Evolutionary conservation across 2,329 filamentous ascomycete species (phyloP).

Genomic region (Lasiodiplodia sp.): DNA sequence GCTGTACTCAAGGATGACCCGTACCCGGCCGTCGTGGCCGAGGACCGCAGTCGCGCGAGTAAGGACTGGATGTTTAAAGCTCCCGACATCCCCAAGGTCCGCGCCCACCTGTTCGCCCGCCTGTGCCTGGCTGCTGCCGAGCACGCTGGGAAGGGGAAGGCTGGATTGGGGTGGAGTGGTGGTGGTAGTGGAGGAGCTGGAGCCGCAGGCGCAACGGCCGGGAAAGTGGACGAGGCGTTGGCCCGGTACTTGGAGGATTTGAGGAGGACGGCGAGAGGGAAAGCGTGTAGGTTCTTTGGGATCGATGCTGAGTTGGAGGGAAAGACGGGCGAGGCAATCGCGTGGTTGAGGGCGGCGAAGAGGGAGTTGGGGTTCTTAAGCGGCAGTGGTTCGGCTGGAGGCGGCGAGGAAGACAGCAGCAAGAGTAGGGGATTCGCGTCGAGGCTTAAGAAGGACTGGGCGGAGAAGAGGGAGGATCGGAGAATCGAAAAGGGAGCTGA

Average conservation of each 20-base stretch:
- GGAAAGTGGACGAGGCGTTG: conserved; percentile 70
- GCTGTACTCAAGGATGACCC: conserved; percentile 94
- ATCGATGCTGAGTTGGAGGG: conserved; percentile 86
- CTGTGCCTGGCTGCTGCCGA: conserved; percentile 88
- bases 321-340: conserved; percentile 83
- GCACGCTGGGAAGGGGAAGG: conserved; percentile 77
- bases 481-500: conserved; percentile 74
- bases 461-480: conserved; percentile 79
- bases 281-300: conserved; percentile 88
- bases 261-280: conserved; percentile 76
- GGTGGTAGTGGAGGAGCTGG: no score
- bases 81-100: conserved; percentile 85
- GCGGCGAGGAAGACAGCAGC: conserved; percentile 50
- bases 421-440: conserved; percentile 60
- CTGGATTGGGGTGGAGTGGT: conserved; percentile 50
- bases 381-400: conserved; percentile 46
- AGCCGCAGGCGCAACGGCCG: conserved; percentile 26
- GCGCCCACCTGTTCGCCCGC: conserved; percentile 85
- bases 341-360: conserved; percentile 81
- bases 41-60: conserved; percentile 81
- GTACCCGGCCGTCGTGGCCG: conserved; percentile 81
- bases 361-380: conserved; percentile 72
- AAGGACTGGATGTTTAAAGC: conserved; percentile 97
- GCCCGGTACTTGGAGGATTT: conserved; percentile 79
- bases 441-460: conserved; percentile 75